Base-by-base conservation (phyloP, 129 eudicot species). In the Ambrosia trifida region DNA sequence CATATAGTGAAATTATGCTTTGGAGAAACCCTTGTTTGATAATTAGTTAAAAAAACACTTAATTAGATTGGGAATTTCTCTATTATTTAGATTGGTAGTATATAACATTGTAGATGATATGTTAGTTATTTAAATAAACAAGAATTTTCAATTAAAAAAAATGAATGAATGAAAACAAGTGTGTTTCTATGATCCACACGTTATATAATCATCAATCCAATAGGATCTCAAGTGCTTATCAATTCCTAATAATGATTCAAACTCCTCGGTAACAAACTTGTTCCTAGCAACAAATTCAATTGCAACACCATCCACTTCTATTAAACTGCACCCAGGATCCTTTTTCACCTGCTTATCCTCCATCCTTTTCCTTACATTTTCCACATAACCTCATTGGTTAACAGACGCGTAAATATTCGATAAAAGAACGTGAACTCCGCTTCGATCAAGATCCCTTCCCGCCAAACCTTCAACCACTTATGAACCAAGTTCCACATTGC, bases 401-500 rank as follows among this genome's bases (percentile, higher is more conserved):
- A 66, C 69, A 28, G 87, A 78, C 8, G 96, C 98, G 76, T 91
- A 89, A 61, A 91, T 85, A 67, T 88, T 84, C 0, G 97, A 84
- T 56, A 91, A 83, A 66, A 88, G 91, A 64, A 85, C 82, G 64
- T 79, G 82, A 72, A 77, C 87, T 18, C 91, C 94, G 47, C 91
- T 76, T 36, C 75, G 74, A 45, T 88, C 86, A 18, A 80, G 84
- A 40, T 75, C 59, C 14, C 28, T 75, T 24, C 78, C 72, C 8
- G 14, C 78, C 68, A 88, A 69, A 52, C 83, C 75, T 17, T 80
- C 71, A 11, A 79, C 87, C 78, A 60, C 69, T 69, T 70, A 83
- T 28, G 59, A 54, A 38, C 89, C 94, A 54, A 85, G 19, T 32
- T 84, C 74, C 17, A 81, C 75, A 78, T 86, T 70, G 2, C 89